phyloP scores from a whole-genome alignment of 2,329 filamentous ascomycete species.

The Lachnellula subtilissima region DNA sequence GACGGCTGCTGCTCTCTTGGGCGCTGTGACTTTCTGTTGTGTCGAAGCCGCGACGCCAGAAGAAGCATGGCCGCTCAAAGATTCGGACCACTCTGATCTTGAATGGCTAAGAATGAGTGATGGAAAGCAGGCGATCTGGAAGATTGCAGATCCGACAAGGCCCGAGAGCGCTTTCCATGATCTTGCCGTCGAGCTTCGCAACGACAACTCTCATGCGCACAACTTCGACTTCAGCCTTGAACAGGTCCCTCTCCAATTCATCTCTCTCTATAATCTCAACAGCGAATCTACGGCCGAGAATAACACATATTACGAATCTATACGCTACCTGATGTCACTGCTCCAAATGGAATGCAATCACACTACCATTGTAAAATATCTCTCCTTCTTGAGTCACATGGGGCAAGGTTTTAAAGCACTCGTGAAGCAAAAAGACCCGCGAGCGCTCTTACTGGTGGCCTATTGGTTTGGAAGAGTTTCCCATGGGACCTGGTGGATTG shows the following conservation, averaged over 20 bases:
- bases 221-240: not conserved
- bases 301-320: constrained; percentile 15
- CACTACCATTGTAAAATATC: constrained; percentile 40
- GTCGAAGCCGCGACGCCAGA: constrained; percentile 39
- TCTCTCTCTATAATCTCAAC: constrained; percentile 11
- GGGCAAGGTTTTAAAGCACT: constrained; percentile 40
- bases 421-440: constrained; percentile 46
- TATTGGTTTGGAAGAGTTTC: constrained; percentile 52
- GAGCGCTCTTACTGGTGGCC: constrained; percentile 49
- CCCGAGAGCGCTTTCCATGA: constrained; percentile 43
- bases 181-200: not conserved
- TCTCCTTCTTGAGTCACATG: constrained; percentile 44
- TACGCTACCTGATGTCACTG: constrained; percentile 6
- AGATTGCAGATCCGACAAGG: constrained; percentile 44
- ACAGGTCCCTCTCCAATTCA: constrained; percentile 9
- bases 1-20: constrained; percentile 44
- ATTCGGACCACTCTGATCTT: constrained; percentile 40
- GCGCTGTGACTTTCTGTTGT: constrained; percentile 41
- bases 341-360: constrained; percentile 26
- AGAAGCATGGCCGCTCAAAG: constrained; percentile 52
- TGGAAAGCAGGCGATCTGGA: constrained; percentile 51
- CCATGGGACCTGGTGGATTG: constrained; percentile 43
- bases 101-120: constrained; percentile 55
- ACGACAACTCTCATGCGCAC: not conserved
- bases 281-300: constrained; percentile 1